phyloP scores from a whole-genome alignment of 768 basidiomycete species.

The Leccinum truebloodii region DNA sequence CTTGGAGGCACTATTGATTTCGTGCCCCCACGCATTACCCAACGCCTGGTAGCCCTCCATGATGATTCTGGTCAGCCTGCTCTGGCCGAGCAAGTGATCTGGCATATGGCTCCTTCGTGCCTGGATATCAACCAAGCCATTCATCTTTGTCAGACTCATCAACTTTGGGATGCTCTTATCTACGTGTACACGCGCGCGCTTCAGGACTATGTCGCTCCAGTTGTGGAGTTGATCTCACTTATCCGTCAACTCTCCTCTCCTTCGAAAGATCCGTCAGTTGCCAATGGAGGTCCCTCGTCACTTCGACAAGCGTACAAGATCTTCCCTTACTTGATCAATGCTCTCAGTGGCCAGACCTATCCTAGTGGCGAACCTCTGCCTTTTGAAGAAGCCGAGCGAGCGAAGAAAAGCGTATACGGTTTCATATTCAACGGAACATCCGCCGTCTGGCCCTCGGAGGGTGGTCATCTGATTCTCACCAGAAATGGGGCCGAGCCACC shows the following conservation, averaged over 20 bases:
- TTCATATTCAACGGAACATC: constrained; percentile 88
- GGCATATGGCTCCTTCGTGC: constrained; percentile 91
- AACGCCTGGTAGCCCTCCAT: constrained; percentile 78
- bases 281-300: constrained; percentile 17
- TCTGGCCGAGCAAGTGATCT: constrained; percentile 85
- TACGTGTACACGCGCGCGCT: constrained; percentile 92
- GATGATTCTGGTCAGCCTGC: constrained; percentile 70
- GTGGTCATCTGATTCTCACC: constrained; percentile 73
- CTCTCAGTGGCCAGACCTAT: constrained; percentile 81
- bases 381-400: constrained; percentile 61
- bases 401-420: constrained; percentile 72
- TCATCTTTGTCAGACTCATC: constrained; percentile 76
- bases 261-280: constrained; percentile 1
- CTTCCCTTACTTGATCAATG: constrained; percentile 82
- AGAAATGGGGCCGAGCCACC: constrained; percentile 75
- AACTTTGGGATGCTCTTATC: constrained; percentile 90
- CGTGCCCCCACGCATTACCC: constrained; percentile 87
- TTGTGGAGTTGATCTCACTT: constrained; percentile 80
- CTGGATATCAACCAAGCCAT: constrained; percentile 95
- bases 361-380: constrained; percentile 78
- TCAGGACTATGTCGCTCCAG: constrained; percentile 84
- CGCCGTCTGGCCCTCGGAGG: constrained; percentile 76
- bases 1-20: constrained; percentile 68
- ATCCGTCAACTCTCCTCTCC: constrained; percentile 48
- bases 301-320: constrained; percentile 86